phyloP scores from a whole-genome alignment of 805 yeast species.

The Dipodascopsis tothii region DNA sequence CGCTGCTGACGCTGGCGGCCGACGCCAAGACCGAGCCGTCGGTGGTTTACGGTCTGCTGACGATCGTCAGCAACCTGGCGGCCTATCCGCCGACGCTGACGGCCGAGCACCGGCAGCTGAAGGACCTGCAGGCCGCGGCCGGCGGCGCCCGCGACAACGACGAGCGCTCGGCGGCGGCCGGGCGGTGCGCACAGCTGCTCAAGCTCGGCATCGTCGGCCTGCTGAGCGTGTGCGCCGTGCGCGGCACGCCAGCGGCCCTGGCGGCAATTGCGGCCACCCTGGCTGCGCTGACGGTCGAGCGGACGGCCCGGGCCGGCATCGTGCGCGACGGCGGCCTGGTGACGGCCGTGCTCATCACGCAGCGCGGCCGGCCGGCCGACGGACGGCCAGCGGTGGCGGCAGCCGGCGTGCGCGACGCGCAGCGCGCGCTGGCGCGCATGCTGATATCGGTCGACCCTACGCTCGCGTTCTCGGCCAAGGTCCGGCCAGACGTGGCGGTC shows the following conservation, averaged over 20 bases:
- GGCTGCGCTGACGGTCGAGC: conserved; percentile 1
- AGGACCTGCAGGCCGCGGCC: conserved; percentile 27
- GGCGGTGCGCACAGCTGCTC: conserved; percentile 26
- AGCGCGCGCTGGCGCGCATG: conserved; percentile 31
- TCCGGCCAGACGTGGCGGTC: conserved; percentile 29
- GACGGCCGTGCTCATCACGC: no score
- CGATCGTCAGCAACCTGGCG: conserved; percentile 29
- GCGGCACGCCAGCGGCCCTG: conserved; percentile 29
- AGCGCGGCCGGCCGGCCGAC: no score
- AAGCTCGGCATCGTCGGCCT: conserved; percentile 24
- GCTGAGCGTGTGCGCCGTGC: conserved; percentile 19
- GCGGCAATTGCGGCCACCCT: conserved; percentile 14
- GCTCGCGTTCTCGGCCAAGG: conserved; percentile 30
- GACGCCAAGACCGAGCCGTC: conserved; percentile 18
- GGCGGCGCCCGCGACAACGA: conserved; percentile 24
- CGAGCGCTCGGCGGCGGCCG: conserved; percentile 17
- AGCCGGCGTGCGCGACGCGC: conserved; percentile 15
- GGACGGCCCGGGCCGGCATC: conserved; percentile 26
- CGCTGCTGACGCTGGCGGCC: conserved; percentile 13
- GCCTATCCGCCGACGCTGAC: conserved; percentile 30
- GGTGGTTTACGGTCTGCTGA: conserved; percentile 30
- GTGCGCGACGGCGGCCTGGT: conserved; percentile 33
- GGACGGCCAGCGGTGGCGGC: no score
- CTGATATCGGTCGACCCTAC: conserved; percentile 33
- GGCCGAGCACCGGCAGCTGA: conserved; percentile 27